Evolutionary conservation across 192 early-diverging fungal species (phyloP).

Genomic region (Coemansia sp.): DNA sequence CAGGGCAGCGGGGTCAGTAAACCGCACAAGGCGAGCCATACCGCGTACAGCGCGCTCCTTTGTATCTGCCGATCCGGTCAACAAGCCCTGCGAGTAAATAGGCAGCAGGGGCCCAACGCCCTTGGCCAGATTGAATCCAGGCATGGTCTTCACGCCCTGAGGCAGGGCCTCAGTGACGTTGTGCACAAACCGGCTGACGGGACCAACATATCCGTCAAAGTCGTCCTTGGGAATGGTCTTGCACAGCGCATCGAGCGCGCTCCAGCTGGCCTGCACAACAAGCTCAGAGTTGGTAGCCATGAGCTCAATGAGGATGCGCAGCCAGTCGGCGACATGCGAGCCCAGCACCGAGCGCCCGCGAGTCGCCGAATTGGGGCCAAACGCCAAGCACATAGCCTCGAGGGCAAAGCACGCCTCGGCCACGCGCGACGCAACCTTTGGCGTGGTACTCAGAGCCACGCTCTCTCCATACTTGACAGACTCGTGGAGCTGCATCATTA

Average conservation of each 20-base stretch:
- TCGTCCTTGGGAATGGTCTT: slow-evolving; percentile 88
- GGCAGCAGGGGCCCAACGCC: slow-evolving; percentile 88
- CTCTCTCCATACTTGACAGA: slow-evolving; percentile 59
- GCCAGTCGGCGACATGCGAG: slow-evolving; percentile 76
- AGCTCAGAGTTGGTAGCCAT: slow-evolving; percentile 57
- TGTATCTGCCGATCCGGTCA: slow-evolving; percentile 79
- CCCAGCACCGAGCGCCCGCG: slow-evolving; percentile 52
- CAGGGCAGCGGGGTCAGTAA: slow-evolving; percentile 63
- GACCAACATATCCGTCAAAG: slow-evolving; percentile 73
- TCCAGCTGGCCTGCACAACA: slow-evolving; percentile 73
- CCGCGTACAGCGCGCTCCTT: slow-evolving; percentile 85
- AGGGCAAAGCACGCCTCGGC: slow-evolving; percentile 48
- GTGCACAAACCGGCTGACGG: slow-evolving; percentile 65
- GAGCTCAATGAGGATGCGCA: slow-evolving; percentile 71
- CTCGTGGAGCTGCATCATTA: slow-evolving; percentile 80
- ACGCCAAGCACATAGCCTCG: slow-evolving; percentile 39
- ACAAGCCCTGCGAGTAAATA: slow-evolving; percentile 90
- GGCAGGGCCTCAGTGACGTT: slow-evolving; percentile 55
- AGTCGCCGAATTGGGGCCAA: slow-evolving; percentile 35
- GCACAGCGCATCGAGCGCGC: slow-evolving; percentile 75
- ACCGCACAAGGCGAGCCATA: slow-evolving; percentile 72
- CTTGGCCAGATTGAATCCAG: slow-evolving; percentile 90
- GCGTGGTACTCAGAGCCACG: slow-evolving; percentile 13
- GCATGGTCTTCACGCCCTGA: slow-evolving; percentile 46
- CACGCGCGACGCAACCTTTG: slow-evolving; percentile 30